Evolutionary conservation across 176 grass and related monocot species (phyloP), one percentile per base, ranked within the genome.

Genomic region (Avena sativa): DNA sequence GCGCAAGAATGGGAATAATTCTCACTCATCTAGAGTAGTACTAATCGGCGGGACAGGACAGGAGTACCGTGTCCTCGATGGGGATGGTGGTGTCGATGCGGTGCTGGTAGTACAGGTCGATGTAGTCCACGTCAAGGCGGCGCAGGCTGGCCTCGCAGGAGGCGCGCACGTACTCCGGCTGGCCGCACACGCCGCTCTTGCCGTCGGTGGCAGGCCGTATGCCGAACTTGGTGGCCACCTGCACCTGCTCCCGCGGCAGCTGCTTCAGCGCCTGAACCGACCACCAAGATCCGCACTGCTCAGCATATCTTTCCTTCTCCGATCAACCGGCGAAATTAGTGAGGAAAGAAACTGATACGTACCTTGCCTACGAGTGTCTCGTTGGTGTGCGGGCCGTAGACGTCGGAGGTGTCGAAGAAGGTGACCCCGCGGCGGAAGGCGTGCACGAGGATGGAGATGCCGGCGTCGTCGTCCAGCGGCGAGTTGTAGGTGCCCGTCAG

Each of bases 31-130:
- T 17, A 16, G 14, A 0, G 2, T 52, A 56, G 15, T 56, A 17
- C 12, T 52, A 52, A 52, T 55, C 52, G 15, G 16, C 17, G 52
- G 10, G 4, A 55, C 47, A 56, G 53, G 20, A 19, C 59, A 21
- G 51, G 21, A 71, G 79, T 56, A 92, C 93, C 55, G 93, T 94
- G 43, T 95, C 93, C 59, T 95, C 93, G 13, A 95, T 95, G 56
- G 93, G 93, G 46, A 86, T 67, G 8, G 43, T 78, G 7, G 71
- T 74, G 52, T 95, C 90, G 9, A 95, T 11, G 12, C 88, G 90
- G 69, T 95, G 93, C 74, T 90, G 90, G 76, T 95, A 92, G 68
- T 90, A 95, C n/a, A 95, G 79, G 78, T 95, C 93, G 64, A 95
- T 90, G 88, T 84, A 56, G 5, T 6, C 53, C 14, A 56, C 53